Percentiles rank a stretch among this genome's conserved stretches.
Evolutionary conservation across 2,329 filamentous ascomycete genomes (phyloP).

Genomic region (Calonectria honghensis): DNA sequence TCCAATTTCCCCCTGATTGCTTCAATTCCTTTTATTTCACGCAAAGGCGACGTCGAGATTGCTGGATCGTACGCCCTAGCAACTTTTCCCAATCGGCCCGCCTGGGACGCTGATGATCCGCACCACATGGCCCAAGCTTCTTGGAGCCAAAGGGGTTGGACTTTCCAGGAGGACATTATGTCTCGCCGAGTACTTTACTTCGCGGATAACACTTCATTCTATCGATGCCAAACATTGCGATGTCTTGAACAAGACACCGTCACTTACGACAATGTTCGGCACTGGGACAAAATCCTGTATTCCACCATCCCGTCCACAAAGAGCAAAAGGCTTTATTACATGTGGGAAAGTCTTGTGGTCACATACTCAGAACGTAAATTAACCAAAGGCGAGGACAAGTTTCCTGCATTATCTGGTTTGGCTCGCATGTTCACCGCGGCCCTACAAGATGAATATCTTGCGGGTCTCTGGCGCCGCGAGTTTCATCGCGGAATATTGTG

Average conservation of each 20-base stretch:
- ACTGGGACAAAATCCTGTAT: conserved; percentile 9
- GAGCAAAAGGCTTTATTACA: conserved; percentile 5
- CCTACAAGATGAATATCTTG: conserved; percentile 18
- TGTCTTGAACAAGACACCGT: conserved; percentile 20
- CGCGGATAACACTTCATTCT: conserved; percentile 9
- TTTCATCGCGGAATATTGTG: conserved; percentile 18
- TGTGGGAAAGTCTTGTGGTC: conserved; percentile 20
- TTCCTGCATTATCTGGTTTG: conserved; percentile 8
- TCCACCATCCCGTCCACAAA: not conserved
- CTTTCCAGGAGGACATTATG: conserved; percentile 24
- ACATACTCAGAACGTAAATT: conserved; percentile 14
- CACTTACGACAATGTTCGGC: conserved; percentile 8
- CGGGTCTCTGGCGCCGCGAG: conserved; percentile 5
- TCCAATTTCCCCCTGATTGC: not conserved
- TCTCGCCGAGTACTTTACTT: conserved; percentile 21
- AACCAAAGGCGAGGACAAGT: conserved; percentile 6
- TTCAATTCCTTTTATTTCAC: not conserved
- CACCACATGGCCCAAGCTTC: conserved; percentile 10
- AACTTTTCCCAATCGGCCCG: not conserved
- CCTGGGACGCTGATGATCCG: conserved; percentile 14
- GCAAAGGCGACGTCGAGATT: not conserved
- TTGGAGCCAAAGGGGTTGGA: conserved; percentile 17
- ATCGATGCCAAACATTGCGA: conserved; percentile 19
- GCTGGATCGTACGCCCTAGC: not conserved
- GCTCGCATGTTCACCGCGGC: conserved; percentile 5